A percentile compares a stretch with the other conserved stretches of the same genome.
Evolutionary conservation across 1,284 basidiomycete species (phyloP).

Genomic region (Psilocybe mexicana): DNA sequence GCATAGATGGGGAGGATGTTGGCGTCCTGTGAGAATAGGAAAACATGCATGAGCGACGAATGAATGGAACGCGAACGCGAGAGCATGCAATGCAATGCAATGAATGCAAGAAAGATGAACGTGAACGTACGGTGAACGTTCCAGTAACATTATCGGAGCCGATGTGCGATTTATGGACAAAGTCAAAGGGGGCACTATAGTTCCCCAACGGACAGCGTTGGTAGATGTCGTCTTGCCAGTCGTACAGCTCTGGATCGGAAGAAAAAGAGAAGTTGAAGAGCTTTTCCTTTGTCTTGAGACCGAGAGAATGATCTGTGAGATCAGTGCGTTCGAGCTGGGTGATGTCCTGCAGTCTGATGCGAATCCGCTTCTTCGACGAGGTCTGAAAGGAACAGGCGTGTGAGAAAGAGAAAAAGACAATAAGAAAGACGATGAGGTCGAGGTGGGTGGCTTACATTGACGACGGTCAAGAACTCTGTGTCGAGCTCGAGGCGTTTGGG

Average conservation of each 20-base stretch:
- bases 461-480: slow-evolving; percentile 19
- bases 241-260: slow-evolving; percentile 39
- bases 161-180: slow-evolving; percentile 40
- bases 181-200: slow-evolving; percentile 35
- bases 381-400: slow-evolving; percentile 12
- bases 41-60: slow-evolving; percentile 3
- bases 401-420: neutral
- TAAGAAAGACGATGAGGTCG: neutral
- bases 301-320: slow-evolving; percentile 31
- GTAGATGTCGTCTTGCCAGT: slow-evolving; percentile 45
- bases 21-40: slow-evolving; percentile 17
- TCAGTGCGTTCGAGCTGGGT: slow-evolving; percentile 35
- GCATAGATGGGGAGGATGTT: slow-evolving; percentile 27
- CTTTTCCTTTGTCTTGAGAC: slow-evolving; percentile 31
- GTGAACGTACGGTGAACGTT: slow-evolving; percentile 23
- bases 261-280: slow-evolving; percentile 36
- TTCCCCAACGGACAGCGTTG: slow-evolving; percentile 35
- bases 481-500: slow-evolving; percentile 23
- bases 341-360: slow-evolving; percentile 34
- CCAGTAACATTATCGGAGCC: slow-evolving; percentile 25
- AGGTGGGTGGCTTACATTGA: slow-evolving; percentile 17
- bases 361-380: slow-evolving; percentile 21
- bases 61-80: neutral
- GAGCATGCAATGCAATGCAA: neutral
- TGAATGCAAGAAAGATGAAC: neutral